Evolutionary conservation across 805 yeast species (phyloP).

Genomic region (Limtongozyma cylindracea): DNA sequence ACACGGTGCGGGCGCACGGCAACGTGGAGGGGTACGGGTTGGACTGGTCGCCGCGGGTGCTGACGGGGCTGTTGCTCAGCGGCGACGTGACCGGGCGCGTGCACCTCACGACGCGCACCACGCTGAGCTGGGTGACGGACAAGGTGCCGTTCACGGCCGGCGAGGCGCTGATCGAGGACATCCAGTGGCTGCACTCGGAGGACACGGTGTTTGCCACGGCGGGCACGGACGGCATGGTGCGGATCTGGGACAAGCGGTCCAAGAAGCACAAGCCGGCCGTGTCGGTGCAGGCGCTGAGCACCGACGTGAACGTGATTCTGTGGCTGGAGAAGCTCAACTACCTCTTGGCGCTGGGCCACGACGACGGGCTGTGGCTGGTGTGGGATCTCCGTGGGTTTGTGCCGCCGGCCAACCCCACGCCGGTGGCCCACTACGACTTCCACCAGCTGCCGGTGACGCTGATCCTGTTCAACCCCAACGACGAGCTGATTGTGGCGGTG

Average conservation of each 20-base stretch:
- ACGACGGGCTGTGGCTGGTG: slow-evolving; percentile 91
- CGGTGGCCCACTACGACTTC: slow-evolving; percentile 90
- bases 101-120: slow-evolving; percentile 51
- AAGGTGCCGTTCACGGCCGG: slow-evolving; percentile 49
- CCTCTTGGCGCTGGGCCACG: slow-evolving; percentile 86
- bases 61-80: slow-evolving; percentile 57
- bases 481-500: slow-evolving; percentile 88
- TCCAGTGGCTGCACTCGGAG: slow-evolving; percentile 90
- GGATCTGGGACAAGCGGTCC: slow-evolving; percentile 94
- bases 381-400: slow-evolving; percentile 91
- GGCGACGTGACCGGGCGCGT: slow-evolving; percentile 83
- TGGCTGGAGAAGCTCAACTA: slow-evolving; percentile 83
- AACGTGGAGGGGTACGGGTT: slow-evolving; percentile 78
- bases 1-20: slow-evolving; percentile 69
- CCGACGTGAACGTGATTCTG: slow-evolving; percentile 85
- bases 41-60: slow-evolving; percentile 82
- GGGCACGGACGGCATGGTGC: slow-evolving; percentile 73
- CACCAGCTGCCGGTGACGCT: slow-evolving; percentile 87
- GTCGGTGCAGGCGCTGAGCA: slow-evolving; percentile 50
- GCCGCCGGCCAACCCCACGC: slow-evolving; percentile 40
- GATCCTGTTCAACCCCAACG: slow-evolving; percentile 82
- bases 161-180: slow-evolving; percentile 72
- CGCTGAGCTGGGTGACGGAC: slow-evolving; percentile 69
- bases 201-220: slow-evolving; percentile 87
- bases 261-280: slow-evolving; percentile 81